Evolutionary conservation across 1,284 basidiomycete genomes (phyloP), one percentile per base, ranked within the genome.

Genomic region (Pyrrhoderma noxium): DNA sequence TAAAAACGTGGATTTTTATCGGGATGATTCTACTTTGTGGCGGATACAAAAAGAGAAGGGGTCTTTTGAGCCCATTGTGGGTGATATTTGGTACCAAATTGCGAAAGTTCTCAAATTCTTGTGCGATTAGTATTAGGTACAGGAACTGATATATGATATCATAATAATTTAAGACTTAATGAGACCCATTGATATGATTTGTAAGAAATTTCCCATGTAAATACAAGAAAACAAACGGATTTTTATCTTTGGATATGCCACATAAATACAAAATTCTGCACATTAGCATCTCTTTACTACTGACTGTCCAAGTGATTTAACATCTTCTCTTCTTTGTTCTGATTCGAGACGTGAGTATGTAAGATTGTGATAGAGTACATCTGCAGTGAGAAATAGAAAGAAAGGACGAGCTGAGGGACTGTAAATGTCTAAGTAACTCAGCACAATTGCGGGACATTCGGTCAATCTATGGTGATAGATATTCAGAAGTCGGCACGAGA

Each of bases 211-310:
- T 31, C 27, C 27, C 34, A 34, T 4, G 21, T 16, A 21, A 43
- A 45, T 18, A 45, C n/a, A 22, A 27, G n/a, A 22, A 45, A 34
- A 39, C 25, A 45, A 25, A 13, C 21, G 16, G 3, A 44, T 16
- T 42, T 18, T 34, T 49, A n/a, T 51, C 36, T 31, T 39, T 31
- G 45, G 19, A 25, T 19, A 13, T 31, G 41, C 23, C 41, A 51
- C 45, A 51, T 39, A 51, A 45, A 51, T 44, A 51, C 36, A 31
- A 16, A 16, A 22, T 25, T 46, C 36, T 37, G 27, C 49, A 40
- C 23, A 49, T 52, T 52, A 52, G 45, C 45, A 16, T 47, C 45
- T n/a, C n/a, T 52, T 47, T 52, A 52, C 51, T 52, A 52, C 51
- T 52, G 43, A 47, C 38, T 52, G 51, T 52, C 51, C 51, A 34